Evolutionary conservation across 2,329 filamentous ascomycete species (phyloP), one percentile per base, ranked within the genome.

Genomic region (Alternaria metachromatica): DNA sequence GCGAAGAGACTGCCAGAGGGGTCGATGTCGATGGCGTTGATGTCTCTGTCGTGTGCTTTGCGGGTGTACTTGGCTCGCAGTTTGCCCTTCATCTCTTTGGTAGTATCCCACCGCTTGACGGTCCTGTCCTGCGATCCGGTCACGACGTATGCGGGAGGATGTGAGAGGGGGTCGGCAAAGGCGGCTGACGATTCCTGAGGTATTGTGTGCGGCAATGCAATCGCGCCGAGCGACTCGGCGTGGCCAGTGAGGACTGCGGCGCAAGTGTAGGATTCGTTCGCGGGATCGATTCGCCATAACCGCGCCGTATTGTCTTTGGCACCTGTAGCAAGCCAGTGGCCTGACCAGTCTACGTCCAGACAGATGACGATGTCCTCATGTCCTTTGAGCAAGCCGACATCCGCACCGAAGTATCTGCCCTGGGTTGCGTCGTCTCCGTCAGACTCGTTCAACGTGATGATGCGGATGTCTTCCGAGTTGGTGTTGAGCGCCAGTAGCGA

Each of bases 21-120:
- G 67, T 94, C 92, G 11, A 96, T 86, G 68, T 96, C 93, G 55
- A 99, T 87, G 3, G 96, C 94, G 73, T 99, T 99, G 81, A 99
- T 99, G 71, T 99, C 96, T 78, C 99, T 99, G 76, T 99, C 96
- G 80, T 99, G 96, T 1, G 96, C 96, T 80, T 97, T 97, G 60
- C 96, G 88, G 1, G 96, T 98, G 79, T 92, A 99, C 5, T 90
- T 82, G 44, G 93, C 93, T 71, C 89, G 84, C 10, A 89, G 82
- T 10, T 87, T 85, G 61, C 87, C 86, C 64, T 86, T 87, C 50
- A 82, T 80, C 25, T 78, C 78, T 62, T 79, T 78, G 23, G 69
- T 73, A 21, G 95, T 89, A 65, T 97, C 92, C 93, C 96, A 97
- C 70, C 92, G 90, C 83, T 99, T 99, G 71, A 99, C 87, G 0